phyloP scores from a whole-genome alignment of 208 protist genomes.

The Trichomonas tenax region DNA sequence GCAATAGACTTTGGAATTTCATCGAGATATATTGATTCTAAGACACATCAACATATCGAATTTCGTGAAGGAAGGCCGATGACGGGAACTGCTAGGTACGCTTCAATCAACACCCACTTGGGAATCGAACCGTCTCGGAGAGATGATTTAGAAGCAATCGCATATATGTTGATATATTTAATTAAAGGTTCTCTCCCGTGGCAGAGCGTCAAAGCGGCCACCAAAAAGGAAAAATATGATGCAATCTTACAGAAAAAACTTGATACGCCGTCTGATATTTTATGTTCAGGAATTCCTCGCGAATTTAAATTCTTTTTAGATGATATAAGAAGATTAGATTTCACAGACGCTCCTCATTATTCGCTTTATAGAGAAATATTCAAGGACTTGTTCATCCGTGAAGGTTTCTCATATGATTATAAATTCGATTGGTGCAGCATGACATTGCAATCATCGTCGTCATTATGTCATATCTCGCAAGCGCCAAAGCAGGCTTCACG shows the following conservation, averaged over 20 bases:
- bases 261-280: slow-evolving; percentile 65
- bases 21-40: slow-evolving; percentile 95
- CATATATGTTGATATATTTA: slow-evolving; percentile 98
- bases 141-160: slow-evolving; percentile 74
- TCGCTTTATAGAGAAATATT: slow-evolving; percentile 57
- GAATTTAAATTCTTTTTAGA: slow-evolving; percentile 90
- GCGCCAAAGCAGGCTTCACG: neutral
- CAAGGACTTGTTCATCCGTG: slow-evolving; percentile 66
- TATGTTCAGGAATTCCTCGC: slow-evolving; percentile 61
- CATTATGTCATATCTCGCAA: neutral
- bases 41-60: slow-evolving; percentile 91
- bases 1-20: slow-evolving; percentile 61
- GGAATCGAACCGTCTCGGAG: slow-evolving; percentile 75
- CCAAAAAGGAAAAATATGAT: slow-evolving; percentile 95
- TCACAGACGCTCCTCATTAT: slow-evolving; percentile 97
- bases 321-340: slow-evolving; percentile 80
- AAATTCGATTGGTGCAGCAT: slow-evolving; percentile 78
- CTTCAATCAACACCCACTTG: slow-evolving; percentile 96
- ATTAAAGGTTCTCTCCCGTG: slow-evolving; percentile 88
- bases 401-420: slow-evolving; percentile 88
- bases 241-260: slow-evolving; percentile 90
- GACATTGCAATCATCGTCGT: neutral
- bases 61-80: slow-evolving; percentile 55
- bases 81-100: slow-evolving; percentile 92
- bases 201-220: slow-evolving; percentile 69